Base-by-base conservation (phyloP, 2,329 filamentous ascomycete species). In the Aspergillus flavus region DNA sequence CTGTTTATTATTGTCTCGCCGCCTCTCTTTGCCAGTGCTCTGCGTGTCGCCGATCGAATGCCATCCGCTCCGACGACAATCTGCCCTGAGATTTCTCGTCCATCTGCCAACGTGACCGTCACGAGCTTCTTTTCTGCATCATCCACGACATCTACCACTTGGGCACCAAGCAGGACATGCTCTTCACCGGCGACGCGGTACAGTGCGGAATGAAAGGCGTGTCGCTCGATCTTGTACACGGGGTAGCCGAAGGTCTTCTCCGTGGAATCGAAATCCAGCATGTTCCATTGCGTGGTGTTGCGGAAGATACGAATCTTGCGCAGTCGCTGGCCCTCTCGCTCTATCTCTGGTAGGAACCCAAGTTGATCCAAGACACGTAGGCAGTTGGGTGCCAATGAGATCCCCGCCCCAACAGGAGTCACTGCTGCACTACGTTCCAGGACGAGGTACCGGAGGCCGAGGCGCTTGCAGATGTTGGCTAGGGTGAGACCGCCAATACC, bases 31-130 rank as follows among this genome's bases (percentile, higher is more conserved):
- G 14, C 10, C 9, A 43, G 36, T n/a, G 11, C 54, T 12, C 4
- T 32, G 54, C 58, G 58, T 19, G 36, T 43, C 21, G 41, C 52
- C n/a, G 45, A 53, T 19, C 58, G 58, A 11, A 60, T 54, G n/a
- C 58, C 58, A 60, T 60, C 58, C 3, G 58, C 58, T 14, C 58
- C 58, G 14, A 53, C 58, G n/a, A 60, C 23, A 34, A 60, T 34
- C n/a, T 60, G 34, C 23, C 45, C 58, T 19, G 19, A 26, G 50
- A 54, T 36, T 30, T 21, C 34, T 6, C 58, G 58, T 3, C 58
- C 58, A 2, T 60, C 58, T 2, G 34, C 58, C 23, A 50, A 34
- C 1, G 19, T 34, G 6, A 60, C 26, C 5, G 28, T 50, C 16
- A 60, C 58, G 9, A 32, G 6, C 21, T 34, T 23, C 1, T 34